A percentile compares a stretch with the other conserved stretches of the same genome.
These are phyloP conservation scores for Aspergillus cristatus DNA, from an alignment of 495 filamentous ascomycete species.

Conservation along the genomic window DNA sequence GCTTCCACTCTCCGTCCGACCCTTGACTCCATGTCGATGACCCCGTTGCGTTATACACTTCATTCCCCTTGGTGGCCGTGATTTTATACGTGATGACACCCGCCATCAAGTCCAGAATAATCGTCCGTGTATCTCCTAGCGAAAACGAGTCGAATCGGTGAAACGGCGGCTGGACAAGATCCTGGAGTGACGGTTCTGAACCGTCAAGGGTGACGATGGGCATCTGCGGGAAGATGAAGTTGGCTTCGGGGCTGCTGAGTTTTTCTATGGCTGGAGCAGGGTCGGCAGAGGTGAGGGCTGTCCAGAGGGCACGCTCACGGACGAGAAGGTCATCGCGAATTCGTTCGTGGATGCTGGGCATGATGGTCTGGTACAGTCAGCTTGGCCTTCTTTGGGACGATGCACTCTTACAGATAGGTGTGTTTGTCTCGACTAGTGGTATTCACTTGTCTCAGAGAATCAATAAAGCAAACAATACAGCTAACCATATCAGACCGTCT, in stretches of 20 bases:
- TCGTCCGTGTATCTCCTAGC: conserved; percentile 27
- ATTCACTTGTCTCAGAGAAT: no score
- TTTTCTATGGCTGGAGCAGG: conserved; percentile 31
- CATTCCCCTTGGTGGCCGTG: conserved; percentile 17
- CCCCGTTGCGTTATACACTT: conserved; percentile 22
- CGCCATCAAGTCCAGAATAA: conserved; percentile 40
- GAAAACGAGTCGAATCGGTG: conserved; percentile 36
- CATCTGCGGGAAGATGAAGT: conserved; percentile 31
- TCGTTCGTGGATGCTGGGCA: conserved; percentile 36
- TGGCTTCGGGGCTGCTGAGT: conserved; percentile 26
- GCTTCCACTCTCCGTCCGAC: conserved; percentile 36
- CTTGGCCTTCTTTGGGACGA: no score
- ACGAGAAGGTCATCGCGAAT: conserved; percentile 32
- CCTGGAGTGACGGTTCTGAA: conserved; percentile 12
- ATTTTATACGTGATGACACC: conserved; percentile 31
- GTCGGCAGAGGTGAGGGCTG: conserved; percentile 34
- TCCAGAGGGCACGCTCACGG: conserved; percentile 36
- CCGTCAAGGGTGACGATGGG: conserved; percentile 26
- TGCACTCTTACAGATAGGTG: no score
- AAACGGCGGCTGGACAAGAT: conserved; percentile 28
- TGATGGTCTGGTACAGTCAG: no score
- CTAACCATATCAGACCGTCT: no score
- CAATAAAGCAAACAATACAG: no score
- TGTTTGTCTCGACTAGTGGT: no score
- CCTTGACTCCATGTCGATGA: conserved; percentile 38